phyloP scores from a whole-genome alignment of 176 grass and related monocot genomes.

The Thalia dealbata region DNA sequence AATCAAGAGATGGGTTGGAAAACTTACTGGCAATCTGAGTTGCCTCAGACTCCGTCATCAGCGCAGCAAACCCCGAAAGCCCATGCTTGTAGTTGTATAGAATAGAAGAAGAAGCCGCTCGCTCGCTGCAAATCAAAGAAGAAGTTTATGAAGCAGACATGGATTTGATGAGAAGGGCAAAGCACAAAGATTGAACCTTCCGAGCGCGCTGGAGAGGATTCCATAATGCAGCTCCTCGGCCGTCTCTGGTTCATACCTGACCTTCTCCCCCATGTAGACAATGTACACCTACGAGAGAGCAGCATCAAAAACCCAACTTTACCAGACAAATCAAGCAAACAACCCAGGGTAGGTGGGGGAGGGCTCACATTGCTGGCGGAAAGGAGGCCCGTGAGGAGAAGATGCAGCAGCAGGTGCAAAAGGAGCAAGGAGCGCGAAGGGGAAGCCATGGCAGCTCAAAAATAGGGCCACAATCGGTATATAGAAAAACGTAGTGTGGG shows the following conservation, averaged over 20 bases:
- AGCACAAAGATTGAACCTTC: conserved; percentile 36
- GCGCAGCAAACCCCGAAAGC: conserved; percentile 91
- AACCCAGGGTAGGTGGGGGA: neutral
- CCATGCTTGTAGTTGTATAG: conserved; percentile 89
- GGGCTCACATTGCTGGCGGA: conserved; percentile 59
- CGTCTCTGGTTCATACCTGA: conserved; percentile 27
- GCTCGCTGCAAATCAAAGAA: conserved; percentile 36
- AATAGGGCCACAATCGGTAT: no score
- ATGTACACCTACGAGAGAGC: conserved; percentile 64
- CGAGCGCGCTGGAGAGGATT: conserved; percentile 65
- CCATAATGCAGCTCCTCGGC: conserved; percentile 55
- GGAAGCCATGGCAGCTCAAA: neutral
- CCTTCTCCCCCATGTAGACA: conserved; percentile 87
- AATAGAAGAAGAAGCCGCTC: conserved; percentile 53
- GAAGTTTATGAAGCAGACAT: neutral
- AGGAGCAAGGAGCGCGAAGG: neutral
- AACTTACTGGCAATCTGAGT: conserved; percentile 41
- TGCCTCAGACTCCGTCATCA: conserved; percentile 53
- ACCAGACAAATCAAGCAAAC: neutral
- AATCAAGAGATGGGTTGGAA: neutral
- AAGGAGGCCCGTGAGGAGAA: conserved; percentile 28
- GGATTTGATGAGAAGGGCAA: neutral
- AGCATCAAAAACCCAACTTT: neutral
- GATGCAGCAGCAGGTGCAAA: conserved; percentile 12
- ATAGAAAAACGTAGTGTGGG: neutral